These are phyloP conservation scores for Trichoderma pleuroti DNA, from an alignment of 2,329 filamentous ascomycete species.

Conservation along the genomic window DNA sequence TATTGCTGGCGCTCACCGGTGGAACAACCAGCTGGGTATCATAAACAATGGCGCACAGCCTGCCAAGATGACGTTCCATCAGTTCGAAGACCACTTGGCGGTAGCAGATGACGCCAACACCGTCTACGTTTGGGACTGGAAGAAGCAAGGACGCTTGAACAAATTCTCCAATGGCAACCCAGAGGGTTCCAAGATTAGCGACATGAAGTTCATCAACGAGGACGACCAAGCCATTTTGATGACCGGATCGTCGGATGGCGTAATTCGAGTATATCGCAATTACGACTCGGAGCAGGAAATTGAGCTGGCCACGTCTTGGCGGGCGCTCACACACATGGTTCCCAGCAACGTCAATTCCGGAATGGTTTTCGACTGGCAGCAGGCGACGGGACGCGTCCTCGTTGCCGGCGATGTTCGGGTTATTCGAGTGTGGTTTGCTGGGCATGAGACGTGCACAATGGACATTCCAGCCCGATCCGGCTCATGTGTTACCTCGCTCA, in stretches of 20 bases:
- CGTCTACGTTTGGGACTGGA: conserved; percentile 92
- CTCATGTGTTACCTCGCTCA: conserved; percentile 92
- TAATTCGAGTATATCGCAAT: conserved; percentile 87
- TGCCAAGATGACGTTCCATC: conserved; percentile 91
- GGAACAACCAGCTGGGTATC: conserved; percentile 79
- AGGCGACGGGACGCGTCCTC: conserved; percentile 91
- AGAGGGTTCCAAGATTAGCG: conserved; percentile 83
- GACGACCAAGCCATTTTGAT: conserved; percentile 93
- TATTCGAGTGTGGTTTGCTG: conserved; percentile 94
- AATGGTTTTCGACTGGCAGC: conserved; percentile 98
- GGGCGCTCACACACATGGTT: conserved; percentile 88
- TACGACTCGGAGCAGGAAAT: conserved; percentile 76
- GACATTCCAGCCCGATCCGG: conserved; percentile 94
- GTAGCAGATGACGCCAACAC: conserved; percentile 92
- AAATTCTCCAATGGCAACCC: conserved; percentile 96
- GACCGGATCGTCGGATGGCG: conserved; percentile 92
- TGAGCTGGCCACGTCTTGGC: conserved; percentile 85
- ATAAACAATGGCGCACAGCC: conserved; percentile 89
- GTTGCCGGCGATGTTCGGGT: conserved; percentile 95
- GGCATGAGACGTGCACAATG: conserved; percentile 84
- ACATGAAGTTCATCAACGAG: conserved; percentile 97
- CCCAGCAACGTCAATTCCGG: conserved; percentile 92
- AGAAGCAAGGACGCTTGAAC: conserved; percentile 67
- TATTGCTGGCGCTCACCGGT: conserved; percentile 77
- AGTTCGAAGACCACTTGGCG: conserved; percentile 93